Evolutionary conservation across 2,329 filamentous ascomycete species (phyloP).

Genomic region (Penicillium brevicompactum): DNA sequence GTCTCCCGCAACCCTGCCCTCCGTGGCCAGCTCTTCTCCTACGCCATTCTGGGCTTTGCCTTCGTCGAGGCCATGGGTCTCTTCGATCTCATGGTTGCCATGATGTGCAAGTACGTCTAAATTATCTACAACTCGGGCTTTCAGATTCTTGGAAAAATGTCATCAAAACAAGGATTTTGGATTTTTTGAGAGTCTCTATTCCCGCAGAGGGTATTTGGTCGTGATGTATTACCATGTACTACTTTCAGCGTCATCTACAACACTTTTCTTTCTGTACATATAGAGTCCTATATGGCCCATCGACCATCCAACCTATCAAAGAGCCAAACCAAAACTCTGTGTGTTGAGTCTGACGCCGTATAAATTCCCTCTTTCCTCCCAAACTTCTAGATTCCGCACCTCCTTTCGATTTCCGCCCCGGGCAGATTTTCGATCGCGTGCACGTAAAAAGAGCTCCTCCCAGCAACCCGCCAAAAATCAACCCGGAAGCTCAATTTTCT

Average conservation of each 20-base stretch:
- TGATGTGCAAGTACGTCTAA: constrained; percentile 84
- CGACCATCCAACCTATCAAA: constrained; percentile 28
- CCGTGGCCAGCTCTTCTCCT: constrained; percentile 93
- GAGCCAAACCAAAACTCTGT: constrained; percentile 34
- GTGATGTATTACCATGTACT: constrained; percentile 36
- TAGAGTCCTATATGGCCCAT: constrained; percentile 32
- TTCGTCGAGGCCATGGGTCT: constrained; percentile 82
- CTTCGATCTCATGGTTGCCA: constrained; percentile 88
- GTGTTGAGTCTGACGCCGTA: constrained; percentile 30
- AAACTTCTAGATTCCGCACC: neutral
- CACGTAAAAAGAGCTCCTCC: neutral
- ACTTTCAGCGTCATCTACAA: constrained; percentile 35
- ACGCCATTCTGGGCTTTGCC: constrained; percentile 93
- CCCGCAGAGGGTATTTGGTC: constrained; percentile 32
- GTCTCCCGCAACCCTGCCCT: constrained; percentile 93
- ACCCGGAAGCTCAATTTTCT: constrained; percentile 2
- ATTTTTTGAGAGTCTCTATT: constrained; percentile 14
- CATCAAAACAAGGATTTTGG: constrained; percentile 12
- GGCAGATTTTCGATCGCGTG: neutral
- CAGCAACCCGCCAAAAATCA: neutral
- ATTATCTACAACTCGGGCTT: constrained; percentile 15
- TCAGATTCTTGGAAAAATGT: constrained; percentile 13
- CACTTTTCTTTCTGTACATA: constrained; percentile 33
- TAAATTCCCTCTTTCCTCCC: constrained; percentile 6
- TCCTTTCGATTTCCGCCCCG: neutral